Evolutionary conservation across 352 stramenopile species (phyloP), one percentile per base, ranked within the genome.

Genomic region (Lagenidium giganteum): DNA sequence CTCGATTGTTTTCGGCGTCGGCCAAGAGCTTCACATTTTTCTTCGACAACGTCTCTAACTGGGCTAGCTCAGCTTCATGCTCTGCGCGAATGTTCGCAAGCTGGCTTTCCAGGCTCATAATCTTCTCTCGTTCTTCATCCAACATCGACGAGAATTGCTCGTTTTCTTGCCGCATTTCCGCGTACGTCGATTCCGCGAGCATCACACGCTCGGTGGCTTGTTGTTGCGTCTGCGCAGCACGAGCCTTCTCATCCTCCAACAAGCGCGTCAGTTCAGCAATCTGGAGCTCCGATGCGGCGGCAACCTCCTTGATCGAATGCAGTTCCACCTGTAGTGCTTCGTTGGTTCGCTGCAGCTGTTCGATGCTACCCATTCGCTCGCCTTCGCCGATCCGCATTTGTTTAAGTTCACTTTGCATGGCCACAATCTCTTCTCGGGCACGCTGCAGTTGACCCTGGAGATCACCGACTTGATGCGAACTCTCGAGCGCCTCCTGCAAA

Each of bases 21-120:
- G 73, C 61, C 12, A 79, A 49, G 24, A 88, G 36, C 14, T 51
- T 52, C 8, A 75, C 40, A 28, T 87, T 86, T 57, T 90, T 87
- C 31, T 70, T 76, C 13, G 67, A 79, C 5, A 88, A 53, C 11
- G 64, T 38, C 47, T 84, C 67, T 3, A 90, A 30, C 51, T 87
- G 67, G n/a, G 54, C 54, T 34, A 81, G 62, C 6, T 64, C 22
- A 11, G 69, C 57, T 18, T 47, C 47, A 13, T 77, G 48, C 20
- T 85, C 63, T 0, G 38, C 44, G 13, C 67, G 51, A 36, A 64
- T 61, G 2, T 47, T 35, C 16, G 64, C 64, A 13, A 77, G 23
- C 34, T 87, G 57, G 34, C 73, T 51, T 45, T 93, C 68, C 11
- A 77, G 32, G 29, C 63, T 57, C 38, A 54, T 45, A 3, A 66